Evolutionary conservation across 2,329 filamentous ascomycete genomes (phyloP), one percentile per base, ranked within the genome.

Genomic region (Trichoderma semiorbis): DNA sequence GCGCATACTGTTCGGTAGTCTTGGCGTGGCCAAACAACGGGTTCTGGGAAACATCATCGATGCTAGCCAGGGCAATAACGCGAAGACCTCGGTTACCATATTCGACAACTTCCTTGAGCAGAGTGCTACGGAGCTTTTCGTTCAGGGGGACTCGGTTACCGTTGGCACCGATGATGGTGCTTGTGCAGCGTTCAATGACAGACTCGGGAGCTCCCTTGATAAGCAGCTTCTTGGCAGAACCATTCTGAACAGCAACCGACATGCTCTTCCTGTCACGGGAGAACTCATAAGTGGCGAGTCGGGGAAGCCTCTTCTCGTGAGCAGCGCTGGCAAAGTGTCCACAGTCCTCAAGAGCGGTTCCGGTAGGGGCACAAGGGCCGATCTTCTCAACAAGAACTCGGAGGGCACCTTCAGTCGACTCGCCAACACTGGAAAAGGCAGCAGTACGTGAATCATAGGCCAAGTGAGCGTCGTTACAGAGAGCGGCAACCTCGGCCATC

Each of bases 231-330:
- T 96, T 90, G 67, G 90, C 83, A 64, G 86, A 85, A 70, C 88
- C 91, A 69, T 88, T 87, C 75, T 92, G 88, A 74, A 97, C 93
- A 72, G 98, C 85, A 43, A 99, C 97, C 62, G 96, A 99, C 96
- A 99, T 99, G 83, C 95, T 98, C 89, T 99, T 99, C 74, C 96
- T 90, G 82, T 99, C 96, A 77, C 96, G 91, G 1, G 96, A 98
- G 83, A 99, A 99, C 80, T 99, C 96, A 77, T 94, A 99, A 12
- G 94, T 97, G 10, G 95, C 92, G 71, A 97, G 86, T 55, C 92
- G 90, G 67, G 90, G 89, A 64, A 91, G 89, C 75, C 89, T 88
- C 75, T 90, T 87, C 83, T 97, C 95, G 80, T 97, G 98, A 83
- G 91, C 91, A 75, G 90, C 88, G 84, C 94, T 98, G 72, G 94